A percentile compares a stretch with the other conserved stretches of the same genome.
phyloP scores from a whole-genome alignment of 192 early-diverging fungal species.

The Coemansia sp. region DNA sequence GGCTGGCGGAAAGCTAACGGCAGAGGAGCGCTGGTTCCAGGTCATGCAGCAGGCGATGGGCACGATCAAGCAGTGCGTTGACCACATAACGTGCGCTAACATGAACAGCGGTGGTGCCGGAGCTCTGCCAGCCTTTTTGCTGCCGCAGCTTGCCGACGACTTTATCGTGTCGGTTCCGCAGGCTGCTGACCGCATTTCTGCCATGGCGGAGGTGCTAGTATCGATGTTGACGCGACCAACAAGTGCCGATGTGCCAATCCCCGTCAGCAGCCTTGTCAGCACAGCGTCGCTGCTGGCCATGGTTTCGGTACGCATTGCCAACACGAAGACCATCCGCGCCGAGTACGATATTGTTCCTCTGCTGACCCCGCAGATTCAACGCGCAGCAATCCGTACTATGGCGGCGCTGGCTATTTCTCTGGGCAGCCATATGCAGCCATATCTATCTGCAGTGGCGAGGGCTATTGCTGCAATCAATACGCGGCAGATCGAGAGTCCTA shows the following conservation, averaged over 20 bases:
- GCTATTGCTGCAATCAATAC: conserved; percentile 21
- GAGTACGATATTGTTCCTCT: conserved; percentile 30
- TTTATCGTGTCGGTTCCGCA: conserved; percentile 37
- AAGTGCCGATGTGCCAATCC: conserved; percentile 18
- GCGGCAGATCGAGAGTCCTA: conserved; percentile 10
- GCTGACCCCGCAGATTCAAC: conserved; percentile 37
- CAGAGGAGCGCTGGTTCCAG: conserved; percentile 46
- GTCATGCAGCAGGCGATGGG: conserved; percentile 21
- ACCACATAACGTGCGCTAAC: conserved; percentile 28
- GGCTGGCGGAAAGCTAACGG: conserved; percentile 32
- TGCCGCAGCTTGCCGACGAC: conserved; percentile 19
- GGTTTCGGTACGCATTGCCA: conserved; percentile 26
- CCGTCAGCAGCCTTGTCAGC: conserved; percentile 17
- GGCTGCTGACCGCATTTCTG: conserved; percentile 35
- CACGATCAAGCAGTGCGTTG: conserved; percentile 38
- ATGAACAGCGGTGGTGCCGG: neutral
- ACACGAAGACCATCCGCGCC: conserved; percentile 23
- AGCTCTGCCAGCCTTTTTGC: conserved; percentile 9
- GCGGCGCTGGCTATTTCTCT: conserved; percentile 25
- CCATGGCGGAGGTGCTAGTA: conserved; percentile 28
- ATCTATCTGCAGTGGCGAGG: conserved; percentile 26
- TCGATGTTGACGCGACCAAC: conserved; percentile 34
- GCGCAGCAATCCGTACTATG: conserved; percentile 34
- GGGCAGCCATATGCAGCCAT: conserved; percentile 33
- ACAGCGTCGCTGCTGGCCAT: conserved; percentile 27